These are phyloP conservation scores for Claviceps maximensis DNA, from an alignment of 2,329 filamentous ascomycete genomes.

Conservation along the genomic window DNA sequence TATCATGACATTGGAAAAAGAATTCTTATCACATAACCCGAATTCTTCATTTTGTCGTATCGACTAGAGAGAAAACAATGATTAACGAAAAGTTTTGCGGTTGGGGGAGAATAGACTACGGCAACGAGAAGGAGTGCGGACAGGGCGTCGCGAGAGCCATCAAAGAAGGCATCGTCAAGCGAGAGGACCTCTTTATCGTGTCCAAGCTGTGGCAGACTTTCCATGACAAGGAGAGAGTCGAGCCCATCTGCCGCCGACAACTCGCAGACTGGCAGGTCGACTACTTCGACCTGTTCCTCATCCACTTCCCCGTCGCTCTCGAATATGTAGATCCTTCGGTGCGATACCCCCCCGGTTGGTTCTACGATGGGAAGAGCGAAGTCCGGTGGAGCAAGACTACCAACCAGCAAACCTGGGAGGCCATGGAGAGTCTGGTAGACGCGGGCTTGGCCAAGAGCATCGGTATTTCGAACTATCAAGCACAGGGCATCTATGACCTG, in stretches of 20 bases:
- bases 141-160: slow-evolving; percentile 68
- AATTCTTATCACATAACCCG: neutral
- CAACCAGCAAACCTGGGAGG: slow-evolving; percentile 71
- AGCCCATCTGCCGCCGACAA: slow-evolving; percentile 63
- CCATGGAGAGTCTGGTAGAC: slow-evolving; percentile 63
- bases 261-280: slow-evolving; percentile 73
- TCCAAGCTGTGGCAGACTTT: slow-evolving; percentile 91
- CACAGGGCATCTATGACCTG: slow-evolving; percentile 63
- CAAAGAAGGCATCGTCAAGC: slow-evolving; percentile 67
- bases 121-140: slow-evolving; percentile 68
- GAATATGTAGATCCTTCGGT: slow-evolving; percentile 71
- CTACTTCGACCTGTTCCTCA: slow-evolving; percentile 81
- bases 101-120: slow-evolving; percentile 46
- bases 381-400: slow-evolving; percentile 53
- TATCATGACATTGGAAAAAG: neutral
- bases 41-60: no score
- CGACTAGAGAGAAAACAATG: neutral
- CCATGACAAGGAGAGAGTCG: slow-evolving; percentile 67
- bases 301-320: slow-evolving; percentile 80
- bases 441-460: slow-evolving; percentile 58
- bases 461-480: slow-evolving; percentile 74
- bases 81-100: neutral
- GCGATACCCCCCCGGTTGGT: slow-evolving; percentile 71
- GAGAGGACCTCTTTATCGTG: slow-evolving; percentile 80
- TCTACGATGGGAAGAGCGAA: slow-evolving; percentile 48